A percentile compares a stretch with the other conserved stretches of the same genome.
Conservation (phyloP, 345 rosid genomes). For the Corymbia maculata region DNA sequence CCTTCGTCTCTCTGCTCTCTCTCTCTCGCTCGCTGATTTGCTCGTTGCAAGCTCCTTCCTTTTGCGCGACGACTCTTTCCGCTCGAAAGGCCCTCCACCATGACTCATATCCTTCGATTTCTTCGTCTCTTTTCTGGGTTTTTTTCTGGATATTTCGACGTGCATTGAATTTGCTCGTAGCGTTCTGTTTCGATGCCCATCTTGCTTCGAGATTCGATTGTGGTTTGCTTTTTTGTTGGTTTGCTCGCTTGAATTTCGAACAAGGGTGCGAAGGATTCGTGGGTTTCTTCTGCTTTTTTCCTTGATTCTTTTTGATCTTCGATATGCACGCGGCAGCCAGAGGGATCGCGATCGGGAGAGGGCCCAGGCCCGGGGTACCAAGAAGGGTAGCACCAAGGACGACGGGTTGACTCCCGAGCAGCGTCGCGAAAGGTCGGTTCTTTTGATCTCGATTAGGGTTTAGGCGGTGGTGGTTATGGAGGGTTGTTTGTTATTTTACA, state of each 20-base stretch:
- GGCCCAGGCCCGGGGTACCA: conserved; percentile 21
- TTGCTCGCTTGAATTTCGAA: background rate
- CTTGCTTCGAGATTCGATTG: background rate
- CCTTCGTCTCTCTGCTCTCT: background rate
- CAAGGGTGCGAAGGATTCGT: background rate
- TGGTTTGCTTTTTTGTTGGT: background rate
- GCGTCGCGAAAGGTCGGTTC: conserved; percentile 40
- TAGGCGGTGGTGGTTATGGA: background rate
- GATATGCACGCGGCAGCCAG: conserved; percentile 39
- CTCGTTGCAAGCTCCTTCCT: background rate
- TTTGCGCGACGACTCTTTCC: background rate
- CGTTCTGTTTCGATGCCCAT: background rate
- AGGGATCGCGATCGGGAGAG: conserved; percentile 50
- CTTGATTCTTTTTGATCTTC: background rate
- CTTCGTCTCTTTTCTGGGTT: background rate
- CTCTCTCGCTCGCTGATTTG: background rate
- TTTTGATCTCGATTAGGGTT: background rate
- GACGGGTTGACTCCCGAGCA: conserved; percentile 55
- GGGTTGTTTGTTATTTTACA: background rate
- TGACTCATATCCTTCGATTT: conserved; percentile 22
- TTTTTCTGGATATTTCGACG: background rate
- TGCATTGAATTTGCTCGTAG: background rate
- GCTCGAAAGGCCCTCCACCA: background rate
- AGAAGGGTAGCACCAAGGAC: conserved; percentile 18
- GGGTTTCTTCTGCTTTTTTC: background rate